Conservation (phyloP, 139 green algal species). For the Trebouxia sp. region DNA sequence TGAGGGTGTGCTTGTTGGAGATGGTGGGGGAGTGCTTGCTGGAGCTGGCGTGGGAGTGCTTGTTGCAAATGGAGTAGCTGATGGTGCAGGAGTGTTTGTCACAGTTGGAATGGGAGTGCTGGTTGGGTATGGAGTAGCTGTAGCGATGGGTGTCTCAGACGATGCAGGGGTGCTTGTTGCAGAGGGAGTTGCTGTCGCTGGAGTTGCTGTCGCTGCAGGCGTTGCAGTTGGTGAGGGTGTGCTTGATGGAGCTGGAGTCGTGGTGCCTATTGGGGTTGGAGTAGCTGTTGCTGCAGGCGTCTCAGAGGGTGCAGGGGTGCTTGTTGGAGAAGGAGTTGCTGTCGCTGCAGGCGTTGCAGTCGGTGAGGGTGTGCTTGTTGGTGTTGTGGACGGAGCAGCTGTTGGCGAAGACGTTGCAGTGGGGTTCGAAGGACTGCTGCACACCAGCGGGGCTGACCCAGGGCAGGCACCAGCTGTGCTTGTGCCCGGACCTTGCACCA, state of each 20-base stretch:
- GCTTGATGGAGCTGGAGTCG: neutral
- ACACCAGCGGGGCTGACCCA: neutral
- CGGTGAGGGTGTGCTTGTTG: neutral
- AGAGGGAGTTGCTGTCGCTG: neutral
- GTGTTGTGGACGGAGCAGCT: neutral
- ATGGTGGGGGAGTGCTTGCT: neutral
- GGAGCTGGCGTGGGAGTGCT: neutral
- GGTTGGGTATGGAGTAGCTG: neutral
- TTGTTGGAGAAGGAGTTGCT: neutral
- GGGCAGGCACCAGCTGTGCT: conserved; percentile 21
- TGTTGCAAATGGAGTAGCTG: conserved; percentile 3
- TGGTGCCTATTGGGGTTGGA: neutral
- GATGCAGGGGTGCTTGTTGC: neutral
- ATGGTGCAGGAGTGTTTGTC: neutral
- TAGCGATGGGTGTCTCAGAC: neutral
- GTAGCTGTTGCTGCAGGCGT: neutral
- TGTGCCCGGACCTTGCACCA: neutral
- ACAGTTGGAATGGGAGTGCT: neutral
- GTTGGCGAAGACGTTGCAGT: neutral
- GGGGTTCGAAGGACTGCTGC: neutral
- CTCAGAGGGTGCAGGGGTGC: neutral
- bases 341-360: neutral
- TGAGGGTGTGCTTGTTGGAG: neutral
- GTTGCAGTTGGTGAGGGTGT: neutral
- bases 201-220: neutral